Percentiles rank a stretch among this genome's conserved stretches.
These are phyloP conservation scores for Coemansia umbellata DNA, from an alignment of 192 early-diverging fungal species.

Conservation along the genomic window DNA sequence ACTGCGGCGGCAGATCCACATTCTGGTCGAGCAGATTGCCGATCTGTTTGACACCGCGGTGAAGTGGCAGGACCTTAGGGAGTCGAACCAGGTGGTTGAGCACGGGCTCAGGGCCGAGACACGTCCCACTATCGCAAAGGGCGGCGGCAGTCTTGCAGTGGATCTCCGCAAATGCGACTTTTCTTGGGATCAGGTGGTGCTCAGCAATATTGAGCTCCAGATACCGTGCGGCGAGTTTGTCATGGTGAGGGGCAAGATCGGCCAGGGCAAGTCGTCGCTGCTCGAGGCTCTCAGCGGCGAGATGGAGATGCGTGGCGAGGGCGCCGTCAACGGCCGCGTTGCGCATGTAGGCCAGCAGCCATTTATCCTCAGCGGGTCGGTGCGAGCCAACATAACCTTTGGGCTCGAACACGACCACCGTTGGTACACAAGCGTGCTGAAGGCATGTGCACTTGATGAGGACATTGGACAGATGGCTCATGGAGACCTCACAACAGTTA, in stretches of 20 bases:
- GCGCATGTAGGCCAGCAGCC: constrained; percentile 74
- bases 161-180: constrained; percentile 4
- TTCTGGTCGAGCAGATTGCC: not conserved
- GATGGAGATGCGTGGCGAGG: constrained; percentile 27
- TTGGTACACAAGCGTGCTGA: constrained; percentile 44
- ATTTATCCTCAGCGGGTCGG: constrained; percentile 71
- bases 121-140: not conserved
- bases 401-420: constrained; percentile 50
- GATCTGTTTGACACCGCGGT: not conserved
- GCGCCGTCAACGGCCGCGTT: constrained; percentile 27
- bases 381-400: constrained; percentile 63
- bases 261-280: constrained; percentile 59
- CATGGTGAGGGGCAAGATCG: constrained; percentile 54
- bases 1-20: not conserved
- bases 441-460: constrained; percentile 49
- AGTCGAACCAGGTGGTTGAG: constrained; percentile 16
- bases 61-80: constrained; percentile 8
- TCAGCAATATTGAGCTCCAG: constrained; percentile 47
- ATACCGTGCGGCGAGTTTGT: constrained; percentile 51
- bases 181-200: constrained; percentile 11
- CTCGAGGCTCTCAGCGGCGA: constrained; percentile 56
- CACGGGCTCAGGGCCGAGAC: constrained; percentile 2
- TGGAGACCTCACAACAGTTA: constrained; percentile 15
- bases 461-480: constrained; percentile 55
- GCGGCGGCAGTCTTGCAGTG: not conserved